Base-by-base conservation (phyloP, 176 grass and related monocot species). In the Saccharum officinarum region DNA sequence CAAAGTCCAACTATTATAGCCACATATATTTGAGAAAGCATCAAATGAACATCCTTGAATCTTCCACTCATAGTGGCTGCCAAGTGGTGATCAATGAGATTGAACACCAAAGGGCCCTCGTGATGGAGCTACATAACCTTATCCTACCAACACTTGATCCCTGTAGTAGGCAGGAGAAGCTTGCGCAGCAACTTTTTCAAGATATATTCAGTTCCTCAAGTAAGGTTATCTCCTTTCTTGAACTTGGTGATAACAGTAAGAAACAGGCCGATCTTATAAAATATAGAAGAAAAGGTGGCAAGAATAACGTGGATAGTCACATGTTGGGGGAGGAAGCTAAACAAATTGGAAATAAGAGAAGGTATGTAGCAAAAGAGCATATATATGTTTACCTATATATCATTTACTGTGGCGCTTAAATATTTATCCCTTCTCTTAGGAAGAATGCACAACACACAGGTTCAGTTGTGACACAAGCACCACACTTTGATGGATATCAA, bases 401-500 rank as follows among this genome's bases (percentile, higher is more conserved):
- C 30, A 55, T 82, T 59, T 17, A 14, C 25, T 42, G 8, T 55
- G 67, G n/a, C 39, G 67, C 36, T 72, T 60, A 62, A 28, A 20
- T 20, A 31, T 3, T 45, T 11, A 45, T 16, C 61, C 23, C 49
- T 81, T 38, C 45, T 55, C 45, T 23, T 81, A 83, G 80, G 50
- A 83, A 73, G 69, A 73, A 83, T 28, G 23, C 37, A 33, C 2
- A 73, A 14, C 68, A 83, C 50, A 82, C 54, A 82, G 37, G 54
- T 45, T 77, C 79, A 31, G 28, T 82, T 45, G 63, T 76, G 47
- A 82, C 79, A 15, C 28, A 75, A 17, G 39, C n/a, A 41, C 86
- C 86, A 22, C 3, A 88, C 66, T 66, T 65, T 3, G 86, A 88
- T 72, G 86, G 86, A 26, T 57, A 88, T 71, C 71, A 73, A 54